These are phyloP conservation scores for Cladochytrium replicatum DNA, from an alignment of 192 early-diverging fungal species.

Conservation along the genomic window DNA sequence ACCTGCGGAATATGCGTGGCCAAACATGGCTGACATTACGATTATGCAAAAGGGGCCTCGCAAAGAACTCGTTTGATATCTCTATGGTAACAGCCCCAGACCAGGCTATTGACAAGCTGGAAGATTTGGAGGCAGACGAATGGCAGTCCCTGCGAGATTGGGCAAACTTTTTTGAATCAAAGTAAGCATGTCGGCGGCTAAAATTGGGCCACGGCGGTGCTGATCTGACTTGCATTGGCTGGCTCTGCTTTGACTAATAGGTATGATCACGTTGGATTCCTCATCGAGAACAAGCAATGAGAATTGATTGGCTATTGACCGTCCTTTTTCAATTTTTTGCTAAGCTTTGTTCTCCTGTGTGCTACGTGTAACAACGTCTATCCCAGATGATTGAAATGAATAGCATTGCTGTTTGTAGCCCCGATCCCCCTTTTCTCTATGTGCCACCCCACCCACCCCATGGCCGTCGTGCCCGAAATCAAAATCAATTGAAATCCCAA, in stretches of 20 bases:
- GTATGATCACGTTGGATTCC: slow-evolving; percentile 8
- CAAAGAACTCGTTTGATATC: slow-evolving; percentile 75
- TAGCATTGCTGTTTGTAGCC: too few relatives aligned
- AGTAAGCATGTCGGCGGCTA: slow-evolving; percentile 37
- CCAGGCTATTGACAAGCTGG: slow-evolving; percentile 69
- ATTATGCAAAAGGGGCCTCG: slow-evolving; percentile 84
- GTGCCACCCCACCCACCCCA: too few relatives aligned
- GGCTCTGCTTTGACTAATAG: neutral
- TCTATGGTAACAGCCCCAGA: slow-evolving; percentile 59
- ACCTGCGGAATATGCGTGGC: too few relatives aligned
- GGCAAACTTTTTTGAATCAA: slow-evolving; percentile 66
- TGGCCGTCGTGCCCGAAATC: too few relatives aligned
- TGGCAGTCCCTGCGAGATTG: slow-evolving; percentile 65
- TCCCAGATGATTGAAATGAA: too few relatives aligned
- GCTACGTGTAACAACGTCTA: too few relatives aligned
- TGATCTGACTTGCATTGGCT: neutral
- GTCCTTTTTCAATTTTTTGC: too few relatives aligned
- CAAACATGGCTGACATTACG: too few relatives aligned
- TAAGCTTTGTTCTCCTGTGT: too few relatives aligned
- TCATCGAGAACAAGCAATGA: slow-evolving; percentile 12
- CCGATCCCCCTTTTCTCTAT: too few relatives aligned
- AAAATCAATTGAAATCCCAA: too few relatives aligned
- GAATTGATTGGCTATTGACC: too few relatives aligned
- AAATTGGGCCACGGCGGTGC: neutral
- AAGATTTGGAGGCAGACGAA: slow-evolving; percentile 66